Evolutionary conservation across 371 early-diverging fungal species (phyloP).

Genomic region (Mortierella sp.): DNA sequence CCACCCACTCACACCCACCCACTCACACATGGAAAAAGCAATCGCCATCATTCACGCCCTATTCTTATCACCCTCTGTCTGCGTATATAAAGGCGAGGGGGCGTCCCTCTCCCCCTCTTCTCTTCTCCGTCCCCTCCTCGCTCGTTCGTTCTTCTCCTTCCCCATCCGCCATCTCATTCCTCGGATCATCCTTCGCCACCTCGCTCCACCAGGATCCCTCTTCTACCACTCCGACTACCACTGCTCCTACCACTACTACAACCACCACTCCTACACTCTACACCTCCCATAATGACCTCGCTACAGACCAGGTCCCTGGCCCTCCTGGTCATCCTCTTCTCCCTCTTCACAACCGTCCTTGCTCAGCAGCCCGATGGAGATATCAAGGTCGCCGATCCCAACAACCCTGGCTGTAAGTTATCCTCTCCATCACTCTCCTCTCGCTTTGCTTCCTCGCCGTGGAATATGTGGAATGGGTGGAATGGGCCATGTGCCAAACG

Average conservation of each 20-base stretch:
- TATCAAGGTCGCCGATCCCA: slow-evolving; percentile 3
- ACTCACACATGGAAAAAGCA: no score
- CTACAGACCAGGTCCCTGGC: slow-evolving; percentile 35
- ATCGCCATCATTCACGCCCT: no score
- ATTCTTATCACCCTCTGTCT: no score
- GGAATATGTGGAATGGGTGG: no score
- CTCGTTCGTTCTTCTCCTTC: not conserved
- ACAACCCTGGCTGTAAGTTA: slow-evolving; percentile 24
- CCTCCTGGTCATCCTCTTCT: slow-evolving; percentile 40
- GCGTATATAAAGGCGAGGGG: no score
- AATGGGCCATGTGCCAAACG: no score
- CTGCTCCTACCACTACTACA: not conserved
- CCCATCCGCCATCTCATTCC: not conserved
- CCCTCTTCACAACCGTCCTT: slow-evolving; percentile 33
- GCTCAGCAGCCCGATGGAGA: slow-evolving; percentile 5
- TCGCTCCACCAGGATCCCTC: not conserved
- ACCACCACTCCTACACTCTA: not conserved
- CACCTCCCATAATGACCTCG: slow-evolving; percentile 24
- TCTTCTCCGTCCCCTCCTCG: not conserved
- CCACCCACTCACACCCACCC: no score
- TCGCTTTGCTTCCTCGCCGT: no score
- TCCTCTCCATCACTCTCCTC: not conserved
- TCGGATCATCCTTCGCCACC: not conserved
- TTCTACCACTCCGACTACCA: not conserved
- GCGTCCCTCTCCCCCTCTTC: no score